Conservation (phyloP, 2,329 filamentous ascomycete species). For the Monilinia laxa region DNA sequence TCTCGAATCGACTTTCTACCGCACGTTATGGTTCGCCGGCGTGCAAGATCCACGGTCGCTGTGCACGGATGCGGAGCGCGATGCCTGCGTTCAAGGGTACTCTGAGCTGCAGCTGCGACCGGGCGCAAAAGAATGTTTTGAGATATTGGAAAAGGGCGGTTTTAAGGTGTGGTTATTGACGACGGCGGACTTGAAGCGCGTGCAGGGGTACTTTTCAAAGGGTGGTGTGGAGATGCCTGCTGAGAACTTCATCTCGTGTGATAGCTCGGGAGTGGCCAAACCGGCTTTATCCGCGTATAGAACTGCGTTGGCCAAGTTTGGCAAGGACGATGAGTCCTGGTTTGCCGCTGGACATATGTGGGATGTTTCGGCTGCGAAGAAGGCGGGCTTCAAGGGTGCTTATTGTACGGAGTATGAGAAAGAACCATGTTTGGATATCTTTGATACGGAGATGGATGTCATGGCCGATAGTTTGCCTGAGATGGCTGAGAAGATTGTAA, state of each 20-base stretch:
- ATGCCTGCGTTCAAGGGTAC: slow-evolving; percentile 44
- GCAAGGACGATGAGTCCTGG: slow-evolving; percentile 48
- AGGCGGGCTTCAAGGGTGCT: slow-evolving; percentile 51
- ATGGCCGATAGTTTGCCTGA: slow-evolving; percentile 47
- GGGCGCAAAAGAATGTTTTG: slow-evolving; percentile 46
- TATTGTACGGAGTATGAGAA: slow-evolving; percentile 55
- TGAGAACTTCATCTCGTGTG: slow-evolving; percentile 53
- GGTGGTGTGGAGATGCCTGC: slow-evolving; percentile 50
- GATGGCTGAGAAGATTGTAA: slow-evolving; percentile 47
- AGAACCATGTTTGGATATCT: slow-evolving; percentile 51
- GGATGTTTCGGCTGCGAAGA: slow-evolving; percentile 55
- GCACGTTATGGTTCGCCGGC: slow-evolving; percentile 48
- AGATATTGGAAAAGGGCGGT: slow-evolving; percentile 45
- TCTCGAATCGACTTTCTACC: slow-evolving; percentile 49
- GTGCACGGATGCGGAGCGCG: slow-evolving; percentile 46
- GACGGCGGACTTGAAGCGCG: slow-evolving; percentile 50
- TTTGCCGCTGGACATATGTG: slow-evolving; percentile 61
- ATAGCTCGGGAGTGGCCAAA: slow-evolving; percentile 50
- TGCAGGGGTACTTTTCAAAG: slow-evolving; percentile 51
- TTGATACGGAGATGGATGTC: slow-evolving; percentile 50
- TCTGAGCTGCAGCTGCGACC: slow-evolving; percentile 42
- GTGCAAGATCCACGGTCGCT: slow-evolving; percentile 46
- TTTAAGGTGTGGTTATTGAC: slow-evolving; percentile 56
- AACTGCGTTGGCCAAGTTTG: slow-evolving; percentile 43
- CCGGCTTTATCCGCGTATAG: slow-evolving; percentile 50